Evolutionary conservation across 75 land plant species (phyloP).

Genomic region (Pinus tabuliformis): DNA sequence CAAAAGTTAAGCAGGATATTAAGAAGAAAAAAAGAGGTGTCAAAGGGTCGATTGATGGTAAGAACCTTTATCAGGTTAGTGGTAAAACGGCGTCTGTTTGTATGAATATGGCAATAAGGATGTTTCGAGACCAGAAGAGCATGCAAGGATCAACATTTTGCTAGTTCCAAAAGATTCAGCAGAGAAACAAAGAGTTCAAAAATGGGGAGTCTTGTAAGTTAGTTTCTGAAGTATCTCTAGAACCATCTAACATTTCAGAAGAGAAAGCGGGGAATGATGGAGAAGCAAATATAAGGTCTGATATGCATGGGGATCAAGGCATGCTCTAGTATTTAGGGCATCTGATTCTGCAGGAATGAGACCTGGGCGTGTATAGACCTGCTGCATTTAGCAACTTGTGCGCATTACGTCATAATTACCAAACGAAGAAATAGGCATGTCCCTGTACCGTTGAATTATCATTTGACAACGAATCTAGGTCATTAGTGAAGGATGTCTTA

Average conservation of each 20-base stretch:
- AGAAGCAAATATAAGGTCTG: too few species aligned
- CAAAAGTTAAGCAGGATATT: background rate
- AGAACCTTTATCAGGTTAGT: slow-evolving; percentile 8
- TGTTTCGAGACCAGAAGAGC: background rate
- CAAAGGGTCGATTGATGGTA: background rate
- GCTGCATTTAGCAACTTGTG: slow-evolving; percentile 26
- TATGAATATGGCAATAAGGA: background rate
- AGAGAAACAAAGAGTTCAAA: too few species aligned
- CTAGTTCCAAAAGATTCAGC: too few species aligned
- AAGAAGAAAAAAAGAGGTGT: background rate
- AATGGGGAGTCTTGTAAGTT: too few species aligned
- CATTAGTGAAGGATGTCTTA: slow-evolving; percentile 69
- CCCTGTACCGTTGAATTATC: too few species aligned
- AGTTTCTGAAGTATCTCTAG: too few species aligned
- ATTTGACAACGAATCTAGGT: slow-evolving; percentile 49
- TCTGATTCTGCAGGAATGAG: too few species aligned
- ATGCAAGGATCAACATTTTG: background rate
- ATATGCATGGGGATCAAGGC: too few species aligned
- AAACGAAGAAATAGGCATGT: slow-evolving; percentile 29
- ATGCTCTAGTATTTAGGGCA: too few species aligned
- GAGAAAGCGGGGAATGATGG: too few species aligned
- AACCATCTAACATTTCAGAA: too few species aligned
- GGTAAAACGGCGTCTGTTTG: background rate
- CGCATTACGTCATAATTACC: slow-evolving; percentile 33
- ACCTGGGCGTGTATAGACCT: too few species aligned